Evolutionary conservation across 2,329 filamentous ascomycete genomes (phyloP).

Genomic region (Aspergillus intermedius): DNA sequence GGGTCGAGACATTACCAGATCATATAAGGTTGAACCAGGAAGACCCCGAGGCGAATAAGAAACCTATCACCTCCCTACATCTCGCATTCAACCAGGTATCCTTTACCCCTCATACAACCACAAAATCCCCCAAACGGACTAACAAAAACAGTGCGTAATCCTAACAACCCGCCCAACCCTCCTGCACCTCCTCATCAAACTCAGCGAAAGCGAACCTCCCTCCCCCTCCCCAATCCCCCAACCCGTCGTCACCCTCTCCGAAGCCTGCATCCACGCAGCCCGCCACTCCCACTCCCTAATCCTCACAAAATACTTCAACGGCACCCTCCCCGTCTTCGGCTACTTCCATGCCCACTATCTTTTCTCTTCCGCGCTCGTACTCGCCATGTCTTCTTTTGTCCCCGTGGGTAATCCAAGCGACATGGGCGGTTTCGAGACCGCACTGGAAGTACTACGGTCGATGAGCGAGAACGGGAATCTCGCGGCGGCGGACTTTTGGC

Average conservation of each 20-base stretch:
- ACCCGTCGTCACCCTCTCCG: conserved; percentile 30
- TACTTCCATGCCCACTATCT: conserved; percentile 38
- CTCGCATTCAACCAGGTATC: conserved; percentile 31
- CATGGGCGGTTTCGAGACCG: conserved; percentile 26
- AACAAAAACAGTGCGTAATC: conserved; percentile 28
- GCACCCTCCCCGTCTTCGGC: conserved; percentile 32
- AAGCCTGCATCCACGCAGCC: conserved; percentile 35
- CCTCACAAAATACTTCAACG: conserved; percentile 33
- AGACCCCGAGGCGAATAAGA: conserved; percentile 27
- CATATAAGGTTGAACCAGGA: conserved; percentile 28
- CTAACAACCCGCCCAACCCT: conserved; percentile 34
- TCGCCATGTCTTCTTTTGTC: conserved; percentile 32
- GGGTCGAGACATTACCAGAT: conserved; percentile 32
- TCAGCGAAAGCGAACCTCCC: conserved; percentile 16
- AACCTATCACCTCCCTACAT: conserved; percentile 29
- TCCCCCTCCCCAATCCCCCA: conserved; percentile 26
- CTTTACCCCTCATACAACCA: not conserved
- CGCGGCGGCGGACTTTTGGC: conserved; percentile 28
- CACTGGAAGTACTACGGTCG: conserved; percentile 24
- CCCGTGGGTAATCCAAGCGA: conserved; percentile 26
- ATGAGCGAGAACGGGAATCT: conserved; percentile 33
- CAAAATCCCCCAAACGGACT: not conserved
- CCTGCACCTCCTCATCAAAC: conserved; percentile 32
- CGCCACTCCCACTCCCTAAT: conserved; percentile 33
- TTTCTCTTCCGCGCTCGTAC: conserved; percentile 32